These are phyloP conservation scores for Xylaria intraflava DNA, from an alignment of 495 filamentous ascomycete species.

Conservation along the genomic window DNA sequence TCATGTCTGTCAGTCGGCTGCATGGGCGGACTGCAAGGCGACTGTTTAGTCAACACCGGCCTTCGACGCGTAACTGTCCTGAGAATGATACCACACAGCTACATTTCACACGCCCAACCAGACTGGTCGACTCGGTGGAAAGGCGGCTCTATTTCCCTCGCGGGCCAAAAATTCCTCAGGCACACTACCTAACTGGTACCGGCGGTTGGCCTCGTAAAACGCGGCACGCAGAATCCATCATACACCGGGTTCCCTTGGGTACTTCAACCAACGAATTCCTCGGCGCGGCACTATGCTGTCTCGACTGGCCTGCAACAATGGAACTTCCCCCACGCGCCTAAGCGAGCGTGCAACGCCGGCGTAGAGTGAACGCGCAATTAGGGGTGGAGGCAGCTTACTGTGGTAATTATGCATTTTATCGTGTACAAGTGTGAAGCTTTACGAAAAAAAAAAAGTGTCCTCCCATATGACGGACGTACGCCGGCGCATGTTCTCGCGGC, in stretches of 20 bases:
- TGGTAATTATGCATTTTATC: background rate
- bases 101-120: background rate
- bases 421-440: too few species aligned
- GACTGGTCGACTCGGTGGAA: background rate
- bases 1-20: background rate
- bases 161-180: background rate
- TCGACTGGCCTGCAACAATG: slow-evolving; percentile 10
- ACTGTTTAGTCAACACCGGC: slow-evolving; percentile 1
- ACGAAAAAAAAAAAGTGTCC: too few species aligned
- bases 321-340: background rate
- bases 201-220: background rate
- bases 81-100: background rate
- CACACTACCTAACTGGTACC: background rate
- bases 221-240: background rate
- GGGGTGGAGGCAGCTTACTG: background rate
- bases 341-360: slow-evolving; percentile 9
- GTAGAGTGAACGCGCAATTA: background rate
- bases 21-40: slow-evolving; percentile 3
- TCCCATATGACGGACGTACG: background rate
- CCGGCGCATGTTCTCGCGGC: too few species aligned
- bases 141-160: slow-evolving; percentile 9
- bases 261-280: slow-evolving; percentile 2
- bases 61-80: background rate
- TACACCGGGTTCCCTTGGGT: too few species aligned
- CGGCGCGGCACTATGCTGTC: background rate